Conservation (phyloP, 108 stramenopile species). For the Nitzschia sp. region DNA sequence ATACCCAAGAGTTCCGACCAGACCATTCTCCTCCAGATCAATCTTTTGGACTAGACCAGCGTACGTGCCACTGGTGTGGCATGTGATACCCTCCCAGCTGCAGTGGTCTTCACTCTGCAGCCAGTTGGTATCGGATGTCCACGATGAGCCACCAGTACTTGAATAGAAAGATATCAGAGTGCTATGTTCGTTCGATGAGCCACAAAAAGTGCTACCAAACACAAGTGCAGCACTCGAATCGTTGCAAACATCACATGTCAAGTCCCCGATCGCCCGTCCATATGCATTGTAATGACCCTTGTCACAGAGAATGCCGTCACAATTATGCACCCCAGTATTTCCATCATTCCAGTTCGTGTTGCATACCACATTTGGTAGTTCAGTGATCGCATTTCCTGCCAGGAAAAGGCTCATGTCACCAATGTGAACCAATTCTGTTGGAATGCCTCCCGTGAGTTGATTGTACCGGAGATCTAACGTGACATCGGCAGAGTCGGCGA, state of each 20-base stretch:
- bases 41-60: slow-evolving; percentile 53
- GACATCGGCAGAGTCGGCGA: slow-evolving; percentile 23
- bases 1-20: slow-evolving; percentile 49
- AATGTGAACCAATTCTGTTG: slow-evolving; percentile 45
- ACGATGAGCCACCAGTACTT: slow-evolving; percentile 32
- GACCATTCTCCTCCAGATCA: slow-evolving; percentile 54
- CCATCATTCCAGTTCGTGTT: slow-evolving; percentile 48
- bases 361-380: slow-evolving; percentile 33
- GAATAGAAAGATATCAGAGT: slow-evolving; percentile 50
- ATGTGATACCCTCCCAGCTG: slow-evolving; percentile 52
- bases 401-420: slow-evolving; percentile 28
- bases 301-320: slow-evolving; percentile 73
- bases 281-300: slow-evolving; percentile 54
- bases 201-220: slow-evolving; percentile 58
- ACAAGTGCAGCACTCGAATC: slow-evolving; percentile 38
- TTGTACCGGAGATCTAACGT: slow-evolving; percentile 49
- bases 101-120: slow-evolving; percentile 34
- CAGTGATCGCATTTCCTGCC: slow-evolving; percentile 32
- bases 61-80: slow-evolving; percentile 30
- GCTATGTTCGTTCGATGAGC: slow-evolving; percentile 48
- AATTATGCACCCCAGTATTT: slow-evolving; percentile 45
- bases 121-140: slow-evolving; percentile 43
- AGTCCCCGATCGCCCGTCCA: slow-evolving; percentile 52
- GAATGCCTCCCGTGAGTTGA: slow-evolving; percentile 52
- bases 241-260: slow-evolving; percentile 46